Conservation (phyloP, 2,329 filamentous ascomycete genomes). For the Fusarium sp. region DNA sequence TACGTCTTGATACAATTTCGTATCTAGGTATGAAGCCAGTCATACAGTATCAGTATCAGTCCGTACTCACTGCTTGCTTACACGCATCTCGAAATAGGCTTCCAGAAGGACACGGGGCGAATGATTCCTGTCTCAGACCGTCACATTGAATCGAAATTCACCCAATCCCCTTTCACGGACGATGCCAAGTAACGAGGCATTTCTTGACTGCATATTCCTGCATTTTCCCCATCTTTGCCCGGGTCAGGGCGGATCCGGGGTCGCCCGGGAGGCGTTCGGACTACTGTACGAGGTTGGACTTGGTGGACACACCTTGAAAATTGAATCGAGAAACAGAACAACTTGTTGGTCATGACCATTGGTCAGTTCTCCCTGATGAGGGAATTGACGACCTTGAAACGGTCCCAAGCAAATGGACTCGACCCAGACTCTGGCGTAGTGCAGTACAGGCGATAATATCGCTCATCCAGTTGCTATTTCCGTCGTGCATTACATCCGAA, state of each 20-base stretch:
- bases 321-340: slow-evolving; percentile 10
- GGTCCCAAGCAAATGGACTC: slow-evolving; percentile 31
- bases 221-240: slow-evolving; percentile 42
- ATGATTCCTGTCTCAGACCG: slow-evolving; percentile 13
- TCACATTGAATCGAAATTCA: slow-evolving; percentile 10
- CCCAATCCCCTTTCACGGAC: slow-evolving; percentile 28
- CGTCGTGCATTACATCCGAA: background rate
- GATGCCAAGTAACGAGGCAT: slow-evolving; percentile 44
- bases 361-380: slow-evolving; percentile 30
- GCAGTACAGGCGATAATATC: slow-evolving; percentile 17
- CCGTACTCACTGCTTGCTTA: background rate
- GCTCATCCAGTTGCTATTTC: slow-evolving; percentile 19
- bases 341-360: slow-evolving; percentile 30
- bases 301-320: slow-evolving; percentile 23
- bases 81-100: background rate
- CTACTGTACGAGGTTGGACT: slow-evolving; percentile 20
- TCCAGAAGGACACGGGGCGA: slow-evolving; percentile 24
- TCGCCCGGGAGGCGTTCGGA: slow-evolving; percentile 45
- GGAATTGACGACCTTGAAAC: slow-evolving; percentile 42
- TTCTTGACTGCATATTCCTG: slow-evolving; percentile 42
- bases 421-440: slow-evolving; percentile 20
- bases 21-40: background rate
- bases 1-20: slow-evolving; percentile 13
- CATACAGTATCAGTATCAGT: background rate
- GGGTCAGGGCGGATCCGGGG: slow-evolving; percentile 45